Conservation (phyloP, 2,329 filamentous ascomycete genomes). For the Fusarium irregulare region DNA sequence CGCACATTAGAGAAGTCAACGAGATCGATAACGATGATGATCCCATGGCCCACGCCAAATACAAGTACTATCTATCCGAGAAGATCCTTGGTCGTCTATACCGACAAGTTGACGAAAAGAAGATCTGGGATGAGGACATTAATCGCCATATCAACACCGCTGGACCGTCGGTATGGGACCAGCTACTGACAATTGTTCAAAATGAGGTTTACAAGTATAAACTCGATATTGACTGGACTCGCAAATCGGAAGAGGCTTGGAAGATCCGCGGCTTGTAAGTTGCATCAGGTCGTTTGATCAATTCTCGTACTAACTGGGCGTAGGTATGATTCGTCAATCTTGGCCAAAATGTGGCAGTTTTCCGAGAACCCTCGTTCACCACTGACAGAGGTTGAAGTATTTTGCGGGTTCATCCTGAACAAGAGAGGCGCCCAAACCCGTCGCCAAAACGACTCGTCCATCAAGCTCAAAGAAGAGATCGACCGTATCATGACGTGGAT, state of each 20-base stretch:
- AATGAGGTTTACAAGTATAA: conserved; percentile 33
- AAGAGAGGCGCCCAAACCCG: conserved; percentile 60
- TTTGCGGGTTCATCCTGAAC: conserved; percentile 67
- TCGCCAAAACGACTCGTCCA: conserved; percentile 63
- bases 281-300: conserved; percentile 30
- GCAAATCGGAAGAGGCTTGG: conserved; percentile 53
- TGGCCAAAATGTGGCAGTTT: conserved; percentile 54
- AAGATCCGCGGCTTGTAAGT: conserved; percentile 60
- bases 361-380: conserved; percentile 58
- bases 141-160: conserved; percentile 44
- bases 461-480: conserved; percentile 64
- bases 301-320: conserved; percentile 3
- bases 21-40: conserved; percentile 55
- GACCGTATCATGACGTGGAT: conserved; percentile 59
- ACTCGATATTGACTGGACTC: conserved; percentile 50
- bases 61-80: conserved; percentile 72
- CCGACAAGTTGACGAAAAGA: conserved; percentile 76
- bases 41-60: conserved; percentile 57
- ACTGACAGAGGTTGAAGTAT: conserved; percentile 64
- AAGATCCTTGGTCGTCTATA: conserved; percentile 79
- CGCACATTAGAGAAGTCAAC: conserved; percentile 43
- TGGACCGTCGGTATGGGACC: conserved; percentile 57
- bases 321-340: conserved; percentile 61
- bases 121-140: conserved; percentile 69
- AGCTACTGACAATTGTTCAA: conserved; percentile 49